Evolutionary conservation across 2,329 filamentous ascomycete species (phyloP).

Genomic region (Thelonectria discophora): DNA sequence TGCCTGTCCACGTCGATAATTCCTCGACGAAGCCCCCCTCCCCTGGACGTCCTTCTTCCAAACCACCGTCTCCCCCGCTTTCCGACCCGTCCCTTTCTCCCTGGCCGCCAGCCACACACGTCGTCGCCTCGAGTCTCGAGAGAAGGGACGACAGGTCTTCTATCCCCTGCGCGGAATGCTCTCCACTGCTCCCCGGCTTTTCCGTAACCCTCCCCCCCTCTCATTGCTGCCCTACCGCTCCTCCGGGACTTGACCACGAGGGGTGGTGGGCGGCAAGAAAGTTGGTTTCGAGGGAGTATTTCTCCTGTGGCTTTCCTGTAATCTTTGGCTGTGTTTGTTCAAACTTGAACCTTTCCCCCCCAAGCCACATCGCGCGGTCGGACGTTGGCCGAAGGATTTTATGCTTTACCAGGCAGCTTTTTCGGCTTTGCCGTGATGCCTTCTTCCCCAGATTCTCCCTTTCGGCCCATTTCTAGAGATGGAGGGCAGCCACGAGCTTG

Average conservation of each 20-base stretch:
- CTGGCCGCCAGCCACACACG: not conserved
- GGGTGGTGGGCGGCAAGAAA: not conserved
- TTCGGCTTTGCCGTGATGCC: not conserved
- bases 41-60: slow-evolving; percentile 9
- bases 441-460: not conserved
- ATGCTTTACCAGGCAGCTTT: not conserved
- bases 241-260: slow-evolving; percentile 8
- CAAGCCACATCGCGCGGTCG: slow-evolving; percentile 6
- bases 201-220: not conserved
- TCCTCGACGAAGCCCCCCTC: not conserved
- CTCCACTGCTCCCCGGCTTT: slow-evolving; percentile 17
- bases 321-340: not conserved
- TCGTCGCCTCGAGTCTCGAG: not conserved
- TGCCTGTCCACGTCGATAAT: not conserved
- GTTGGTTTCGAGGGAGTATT: slow-evolving; percentile 1
- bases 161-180: slow-evolving; percentile 12
- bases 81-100: not conserved
- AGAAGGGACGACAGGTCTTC: not conserved
- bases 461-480: not conserved
- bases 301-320: not conserved
- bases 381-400: slow-evolving; percentile 1
- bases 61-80: slow-evolving; percentile 13
- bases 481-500: not conserved
- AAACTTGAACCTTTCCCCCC: not conserved
- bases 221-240: slow-evolving; percentile 12